Evolutionary conservation across 441 rosid species (phyloP).

Genomic region (Syzygium syzygioides): DNA sequence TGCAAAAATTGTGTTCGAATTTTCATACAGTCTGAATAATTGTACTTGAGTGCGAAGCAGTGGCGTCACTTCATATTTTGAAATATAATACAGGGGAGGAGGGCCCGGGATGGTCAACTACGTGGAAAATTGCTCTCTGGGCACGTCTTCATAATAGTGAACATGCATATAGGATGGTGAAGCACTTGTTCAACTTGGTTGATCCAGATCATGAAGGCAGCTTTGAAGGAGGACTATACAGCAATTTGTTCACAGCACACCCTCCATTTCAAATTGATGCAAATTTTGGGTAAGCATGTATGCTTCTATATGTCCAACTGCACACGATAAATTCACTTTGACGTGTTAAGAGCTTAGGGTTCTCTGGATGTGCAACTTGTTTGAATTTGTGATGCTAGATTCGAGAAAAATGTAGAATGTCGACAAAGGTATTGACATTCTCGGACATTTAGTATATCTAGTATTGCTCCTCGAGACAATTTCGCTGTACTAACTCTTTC

Average conservation of each 20-base stretch:
- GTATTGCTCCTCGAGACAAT: not conserved
- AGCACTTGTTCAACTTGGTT: slow-evolving; percentile 60
- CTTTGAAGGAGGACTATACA: slow-evolving; percentile 83
- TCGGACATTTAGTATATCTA: not conserved
- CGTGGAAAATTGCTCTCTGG: slow-evolving; percentile 89
- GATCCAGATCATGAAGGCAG: slow-evolving; percentile 53
- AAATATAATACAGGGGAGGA: slow-evolving; percentile 57
- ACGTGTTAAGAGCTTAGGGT: not conserved
- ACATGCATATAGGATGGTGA: slow-evolving; percentile 71
- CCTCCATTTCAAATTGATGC: slow-evolving; percentile 98
- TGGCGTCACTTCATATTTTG: not conserved
- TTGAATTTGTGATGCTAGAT: not conserved
- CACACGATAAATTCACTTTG: not conserved
- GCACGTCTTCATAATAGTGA: slow-evolving; percentile 71
- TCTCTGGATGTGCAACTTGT: not conserved
- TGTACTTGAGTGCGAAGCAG: not conserved
- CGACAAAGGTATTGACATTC: not conserved
- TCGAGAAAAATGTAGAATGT: not conserved
- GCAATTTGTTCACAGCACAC: slow-evolving; percentile 85
- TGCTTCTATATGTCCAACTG: not conserved
- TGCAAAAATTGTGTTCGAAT: not conserved
- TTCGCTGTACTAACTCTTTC: not conserved
- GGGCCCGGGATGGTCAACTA: slow-evolving; percentile 93
- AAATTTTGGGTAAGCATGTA: slow-evolving; percentile 71
- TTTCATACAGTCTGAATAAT: not conserved